Conservation (phyloP, 2,329 filamentous ascomycete species). For the Neobulgaria alba region DNA sequence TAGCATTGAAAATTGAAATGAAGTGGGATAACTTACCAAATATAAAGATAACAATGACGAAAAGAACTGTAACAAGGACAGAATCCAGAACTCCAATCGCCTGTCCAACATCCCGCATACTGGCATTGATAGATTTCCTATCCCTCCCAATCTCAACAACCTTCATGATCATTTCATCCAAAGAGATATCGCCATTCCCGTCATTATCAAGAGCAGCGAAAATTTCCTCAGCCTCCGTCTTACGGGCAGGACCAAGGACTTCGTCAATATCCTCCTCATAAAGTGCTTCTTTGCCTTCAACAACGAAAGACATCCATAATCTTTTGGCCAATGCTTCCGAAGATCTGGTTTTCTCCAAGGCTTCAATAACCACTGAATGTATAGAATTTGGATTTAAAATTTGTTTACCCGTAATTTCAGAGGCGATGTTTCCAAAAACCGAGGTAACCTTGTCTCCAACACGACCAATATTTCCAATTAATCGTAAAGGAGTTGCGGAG, state of each 20-base stretch:
- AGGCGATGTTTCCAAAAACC: constrained; percentile 85
- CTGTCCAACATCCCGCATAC: constrained; percentile 96
- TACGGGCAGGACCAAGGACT: constrained; percentile 69
- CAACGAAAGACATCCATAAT: constrained; percentile 97
- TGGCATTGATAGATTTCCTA: constrained; percentile 79
- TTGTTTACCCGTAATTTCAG: constrained; percentile 90
- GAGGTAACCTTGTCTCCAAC: constrained; percentile 91
- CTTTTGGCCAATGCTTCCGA: constrained; percentile 89
- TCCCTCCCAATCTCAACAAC: constrained; percentile 77
- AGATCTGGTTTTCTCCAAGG: constrained; percentile 73
- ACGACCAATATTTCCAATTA: constrained; percentile 67
- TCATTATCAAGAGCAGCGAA: constrained; percentile 78
- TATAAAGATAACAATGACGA: constrained; percentile 73
- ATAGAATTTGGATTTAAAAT: constrained; percentile 89
- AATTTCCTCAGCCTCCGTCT: constrained; percentile 74
- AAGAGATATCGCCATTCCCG: constrained; percentile 44
- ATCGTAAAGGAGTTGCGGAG: constrained; percentile 65
- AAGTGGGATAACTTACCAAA: constrained; percentile 50
- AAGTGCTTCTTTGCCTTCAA: constrained; percentile 76
- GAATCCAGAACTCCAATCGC: constrained; percentile 86
- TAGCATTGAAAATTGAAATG: constrained; percentile 22
- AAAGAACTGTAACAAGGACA: constrained; percentile 71
- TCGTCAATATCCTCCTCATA: constrained; percentile 76
- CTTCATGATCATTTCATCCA: constrained; percentile 41
- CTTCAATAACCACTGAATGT: constrained; percentile 82